Conservation (phyloP, 345 rosid species). For the Camelina neglecta region DNA sequence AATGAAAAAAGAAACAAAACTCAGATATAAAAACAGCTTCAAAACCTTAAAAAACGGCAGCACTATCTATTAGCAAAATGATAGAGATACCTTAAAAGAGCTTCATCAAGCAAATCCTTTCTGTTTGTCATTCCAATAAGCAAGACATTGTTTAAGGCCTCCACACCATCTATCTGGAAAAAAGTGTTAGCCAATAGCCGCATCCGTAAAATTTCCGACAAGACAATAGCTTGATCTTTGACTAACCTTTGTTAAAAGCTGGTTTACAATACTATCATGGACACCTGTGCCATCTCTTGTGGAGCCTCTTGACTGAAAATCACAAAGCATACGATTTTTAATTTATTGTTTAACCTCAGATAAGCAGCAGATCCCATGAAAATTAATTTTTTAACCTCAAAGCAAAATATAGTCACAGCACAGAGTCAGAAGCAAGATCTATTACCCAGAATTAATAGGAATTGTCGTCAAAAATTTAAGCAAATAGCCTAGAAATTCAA, state of each 20-base stretch:
- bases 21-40: slow-evolving; percentile 6
- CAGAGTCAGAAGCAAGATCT: neutral
- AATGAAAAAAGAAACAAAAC: neutral
- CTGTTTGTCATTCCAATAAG: slow-evolving; percentile 99
- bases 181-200: slow-evolving; percentile 37
- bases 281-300: slow-evolving; percentile 98
- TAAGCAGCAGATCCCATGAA: slow-evolving; percentile 5
- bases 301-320: slow-evolving; percentile 92
- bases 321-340: slow-evolving; percentile 29
- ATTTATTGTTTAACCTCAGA: slow-evolving; percentile 3
- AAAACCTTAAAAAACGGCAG: slow-evolving; percentile 9
- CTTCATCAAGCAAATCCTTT: slow-evolving; percentile 99
- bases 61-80: slow-evolving; percentile 15
- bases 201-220: neutral
- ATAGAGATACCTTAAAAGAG: slow-evolving; percentile 81
- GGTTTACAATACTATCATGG: slow-evolving; percentile 97
- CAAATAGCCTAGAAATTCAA: neutral
- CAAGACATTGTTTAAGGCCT: slow-evolving; percentile 95
- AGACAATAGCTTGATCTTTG: slow-evolving; percentile 28
- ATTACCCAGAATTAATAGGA: neutral
- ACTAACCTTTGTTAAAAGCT: slow-evolving; percentile 93
- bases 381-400: slow-evolving; percentile 2
- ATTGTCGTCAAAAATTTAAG: slow-evolving; percentile 16
- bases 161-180: slow-evolving; percentile 98
- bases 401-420: neutral